phyloP scores from a whole-genome alignment of 2,329 filamentous ascomycete genomes.

The Achaetomium macrosporum region DNA sequence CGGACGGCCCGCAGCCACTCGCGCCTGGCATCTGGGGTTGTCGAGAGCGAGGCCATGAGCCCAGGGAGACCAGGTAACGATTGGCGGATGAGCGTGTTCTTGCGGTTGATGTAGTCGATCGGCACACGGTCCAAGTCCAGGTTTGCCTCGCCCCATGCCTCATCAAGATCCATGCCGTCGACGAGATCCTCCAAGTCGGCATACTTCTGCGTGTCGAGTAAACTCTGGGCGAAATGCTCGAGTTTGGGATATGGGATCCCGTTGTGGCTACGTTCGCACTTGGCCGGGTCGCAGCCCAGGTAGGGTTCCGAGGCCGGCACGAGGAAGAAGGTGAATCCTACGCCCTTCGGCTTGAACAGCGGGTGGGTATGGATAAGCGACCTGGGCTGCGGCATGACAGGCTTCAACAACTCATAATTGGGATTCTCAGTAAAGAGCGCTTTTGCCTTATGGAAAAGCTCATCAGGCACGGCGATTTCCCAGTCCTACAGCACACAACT shows the following conservation, averaged over 20 bases:
- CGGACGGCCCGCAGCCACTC: background rate
- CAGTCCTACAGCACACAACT: background rate
- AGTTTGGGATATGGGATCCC: conserved; percentile 7
- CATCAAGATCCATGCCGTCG: conserved; percentile 3
- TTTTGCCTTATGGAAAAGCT: background rate
- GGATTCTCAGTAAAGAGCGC: background rate
- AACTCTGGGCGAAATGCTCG: conserved; percentile 1
- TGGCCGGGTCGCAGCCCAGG: background rate
- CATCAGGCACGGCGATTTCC: conserved; percentile 4
- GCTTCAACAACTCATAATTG: background rate
- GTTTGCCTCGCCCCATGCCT: conserved; percentile 2
- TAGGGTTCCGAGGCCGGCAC: background rate
- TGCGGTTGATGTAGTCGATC: conserved; percentile 4
- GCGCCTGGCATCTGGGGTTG: background rate
- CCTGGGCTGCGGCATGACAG: background rate
- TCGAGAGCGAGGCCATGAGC: background rate
- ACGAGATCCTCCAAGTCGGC: conserved; percentile 3
- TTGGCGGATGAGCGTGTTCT: conserved; percentile 1
- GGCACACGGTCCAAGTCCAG: background rate
- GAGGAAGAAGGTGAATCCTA: background rate
- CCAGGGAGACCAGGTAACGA: background rate
- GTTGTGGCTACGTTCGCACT: conserved; percentile 5
- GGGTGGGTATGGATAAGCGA: conserved; percentile 7
- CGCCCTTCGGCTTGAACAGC: conserved; percentile 3
- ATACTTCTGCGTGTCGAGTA: conserved; percentile 6